These are phyloP conservation scores for Lathyrus oleraceus DNA, from an alignment of 306 rosid genomes.

Conservation along the genomic window DNA sequence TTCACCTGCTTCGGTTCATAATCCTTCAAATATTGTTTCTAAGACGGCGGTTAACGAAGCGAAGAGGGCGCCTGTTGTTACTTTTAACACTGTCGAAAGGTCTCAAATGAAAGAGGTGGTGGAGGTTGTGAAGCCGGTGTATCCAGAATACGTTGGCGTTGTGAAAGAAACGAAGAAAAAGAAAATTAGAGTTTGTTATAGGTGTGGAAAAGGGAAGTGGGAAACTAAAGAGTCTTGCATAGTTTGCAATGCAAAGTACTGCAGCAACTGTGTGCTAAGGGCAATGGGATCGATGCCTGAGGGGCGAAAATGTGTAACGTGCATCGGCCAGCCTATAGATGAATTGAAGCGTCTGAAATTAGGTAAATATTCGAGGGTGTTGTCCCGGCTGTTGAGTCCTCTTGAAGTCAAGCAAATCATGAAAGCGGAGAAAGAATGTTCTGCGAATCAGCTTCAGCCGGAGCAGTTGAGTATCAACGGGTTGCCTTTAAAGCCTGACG, in stretches of 20 bases:
- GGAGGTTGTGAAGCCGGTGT: slow-evolving; percentile 66
- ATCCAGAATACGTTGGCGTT: slow-evolving; percentile 70
- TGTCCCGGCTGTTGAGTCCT: slow-evolving; percentile 87
- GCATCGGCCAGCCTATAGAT: slow-evolving; percentile 85
- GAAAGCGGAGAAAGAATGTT: slow-evolving; percentile 97
- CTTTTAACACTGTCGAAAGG: slow-evolving; percentile 74
- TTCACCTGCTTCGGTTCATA: slow-evolving; percentile 86
- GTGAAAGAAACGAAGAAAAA: slow-evolving; percentile 81
- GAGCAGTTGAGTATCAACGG: slow-evolving; percentile 93
- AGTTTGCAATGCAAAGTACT: slow-evolving; percentile 87
- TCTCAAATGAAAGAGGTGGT: slow-evolving; percentile 60
- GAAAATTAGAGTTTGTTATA: slow-evolving; percentile 74
- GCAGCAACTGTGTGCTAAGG: slow-evolving; percentile 87
- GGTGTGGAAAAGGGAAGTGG: slow-evolving; percentile 97
- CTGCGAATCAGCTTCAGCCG: slow-evolving; percentile 96
- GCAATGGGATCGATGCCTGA: slow-evolving; percentile 99
- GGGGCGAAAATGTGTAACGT: slow-evolving; percentile 92
- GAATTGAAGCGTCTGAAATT: slow-evolving; percentile 78
- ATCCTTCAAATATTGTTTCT: slow-evolving; percentile 57
- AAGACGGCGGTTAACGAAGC: slow-evolving; percentile 52
- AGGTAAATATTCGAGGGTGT: slow-evolving; percentile 85
- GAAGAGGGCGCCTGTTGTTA: slow-evolving; percentile 77
- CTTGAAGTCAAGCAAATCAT: slow-evolving; percentile 96
- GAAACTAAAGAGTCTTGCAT: slow-evolving; percentile 92
- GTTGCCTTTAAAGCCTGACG: slow-evolving; percentile 71